Percentiles rank a stretch among this genome's conserved stretches.
phyloP scores from a whole-genome alignment of 331 rosid genomes.

The Dryas integrifolia region DNA sequence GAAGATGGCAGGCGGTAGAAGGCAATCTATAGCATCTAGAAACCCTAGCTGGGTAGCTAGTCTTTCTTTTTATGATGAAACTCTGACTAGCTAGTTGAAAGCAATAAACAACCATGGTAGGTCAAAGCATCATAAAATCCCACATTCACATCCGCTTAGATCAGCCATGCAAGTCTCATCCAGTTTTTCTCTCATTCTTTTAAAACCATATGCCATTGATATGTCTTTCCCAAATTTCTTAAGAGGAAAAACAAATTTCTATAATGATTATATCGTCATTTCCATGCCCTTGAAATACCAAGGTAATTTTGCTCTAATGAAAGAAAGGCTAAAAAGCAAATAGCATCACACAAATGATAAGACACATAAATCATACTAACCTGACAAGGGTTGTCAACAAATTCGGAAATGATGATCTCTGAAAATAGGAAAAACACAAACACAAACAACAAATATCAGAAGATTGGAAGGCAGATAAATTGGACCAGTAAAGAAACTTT shows the following conservation, averaged over 20 bases:
- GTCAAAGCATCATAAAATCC: not conserved
- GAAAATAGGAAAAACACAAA: conserved; percentile 32
- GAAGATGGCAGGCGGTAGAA: not conserved
- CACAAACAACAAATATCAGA: conserved; percentile 30
- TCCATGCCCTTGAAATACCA: not conserved
- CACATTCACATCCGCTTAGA: not conserved
- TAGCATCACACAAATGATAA: not conserved
- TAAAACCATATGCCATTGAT: not conserved
- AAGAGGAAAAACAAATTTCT: not conserved
- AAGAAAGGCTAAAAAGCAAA: conserved; percentile 19
- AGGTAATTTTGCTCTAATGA: not conserved
- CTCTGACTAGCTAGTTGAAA: not conserved
- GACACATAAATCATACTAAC: conserved; percentile 37
- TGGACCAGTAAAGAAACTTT: conserved; percentile 6
- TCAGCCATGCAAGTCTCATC: not conserved
- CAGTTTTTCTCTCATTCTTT: not conserved
- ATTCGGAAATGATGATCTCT: conserved; percentile 53
- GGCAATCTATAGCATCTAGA: not conserved
- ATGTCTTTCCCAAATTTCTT: not conserved
- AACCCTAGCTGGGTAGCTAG: too few relatives aligned
- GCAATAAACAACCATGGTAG: not conserved
- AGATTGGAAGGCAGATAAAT: conserved; percentile 16
- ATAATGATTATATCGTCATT: not conserved
- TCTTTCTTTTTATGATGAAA: too few relatives aligned
- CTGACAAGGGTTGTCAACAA: conserved; percentile 65